phyloP scores from a whole-genome alignment of 2,329 filamentous ascomycete genomes.

The Calycina herbarum region DNA sequence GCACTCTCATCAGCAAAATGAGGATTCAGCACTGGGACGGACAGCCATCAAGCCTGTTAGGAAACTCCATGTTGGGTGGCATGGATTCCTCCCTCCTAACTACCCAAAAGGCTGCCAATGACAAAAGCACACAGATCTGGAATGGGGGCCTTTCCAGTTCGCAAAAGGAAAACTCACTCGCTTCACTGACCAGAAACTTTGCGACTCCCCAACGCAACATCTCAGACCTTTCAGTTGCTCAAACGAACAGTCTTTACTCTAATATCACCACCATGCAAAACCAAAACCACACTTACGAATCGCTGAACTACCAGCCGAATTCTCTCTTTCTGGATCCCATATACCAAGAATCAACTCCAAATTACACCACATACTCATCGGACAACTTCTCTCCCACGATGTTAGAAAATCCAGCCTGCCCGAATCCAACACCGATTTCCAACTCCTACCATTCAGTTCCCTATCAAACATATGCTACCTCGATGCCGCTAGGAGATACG shows the following conservation, averaged over 20 bases:
- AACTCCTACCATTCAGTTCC: background rate
- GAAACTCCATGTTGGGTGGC: background rate
- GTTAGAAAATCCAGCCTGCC: background rate
- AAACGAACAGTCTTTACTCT: background rate
- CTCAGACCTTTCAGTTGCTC: background rate
- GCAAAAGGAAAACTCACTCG: background rate
- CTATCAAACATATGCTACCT: background rate
- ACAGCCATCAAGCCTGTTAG: background rate
- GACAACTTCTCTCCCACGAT: background rate
- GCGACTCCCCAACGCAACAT: background rate
- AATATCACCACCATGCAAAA: background rate
- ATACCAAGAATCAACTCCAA: background rate
- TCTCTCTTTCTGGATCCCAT: background rate
- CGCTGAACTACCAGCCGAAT: background rate
- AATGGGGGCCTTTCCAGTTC: background rate
- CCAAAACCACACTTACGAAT: background rate
- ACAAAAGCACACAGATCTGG: background rate
- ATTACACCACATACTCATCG: background rate
- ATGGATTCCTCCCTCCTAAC: background rate
- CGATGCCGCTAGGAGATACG: background rate
- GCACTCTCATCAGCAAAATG: background rate
- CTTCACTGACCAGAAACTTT: background rate
- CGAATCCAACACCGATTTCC: background rate
- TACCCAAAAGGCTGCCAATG: background rate
- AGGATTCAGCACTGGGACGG: background rate